Evolutionary conservation across 2,329 filamentous ascomycete genomes (phyloP), one percentile per base, ranked within the genome.

Genomic region (Rhexocercosporidium sp.): DNA sequence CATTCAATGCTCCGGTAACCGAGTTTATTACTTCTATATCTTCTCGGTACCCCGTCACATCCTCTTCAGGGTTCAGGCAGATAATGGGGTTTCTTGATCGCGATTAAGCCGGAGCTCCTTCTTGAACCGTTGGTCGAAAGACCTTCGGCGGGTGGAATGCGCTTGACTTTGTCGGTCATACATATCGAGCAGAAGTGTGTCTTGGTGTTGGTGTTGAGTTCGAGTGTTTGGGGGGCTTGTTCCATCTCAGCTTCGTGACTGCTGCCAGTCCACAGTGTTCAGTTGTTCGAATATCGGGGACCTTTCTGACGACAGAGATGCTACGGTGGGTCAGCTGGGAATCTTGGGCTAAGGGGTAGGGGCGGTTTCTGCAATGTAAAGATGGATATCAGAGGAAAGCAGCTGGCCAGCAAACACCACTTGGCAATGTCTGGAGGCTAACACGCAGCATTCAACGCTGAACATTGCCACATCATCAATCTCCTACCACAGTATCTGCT

Each of bases 21-120:
- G 87, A 87, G 85, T 75, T 64, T 84, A 80, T 75, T 78, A 79
- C 34, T 81, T 77, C 85, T 80, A 85, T 93, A 90, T 90, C 85
- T 83, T 87, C 86, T 93, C 92, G 92, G 93, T 96, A 91, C 84
- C 85, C 86, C 86, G 89, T 91, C 88, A 85, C 81, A 80, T 79
- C 34, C 34, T 37, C 12, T 37, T 37, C 34, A 37, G 34, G 34
- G 34, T 80, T 62, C 59, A 86, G 92, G 93, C 94, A 91, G 84
- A 97, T 87, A 97, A 80, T 79, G 87, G 86, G 65, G 27, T 69
- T 68, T 37, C 57, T 63, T 77, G 91, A 93, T 93, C 92, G 90
- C 93, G 91, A 97, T 96, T 97, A 97, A 97, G 94, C 94, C 94
- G 94, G 94, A 97, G 94, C 92, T 88, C 88, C 90, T 90, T 90